Evolutionary conservation across 805 yeast species (phyloP), one percentile per base, ranked within the genome.

Genomic region (Schwanniomyces yamadae): DNA sequence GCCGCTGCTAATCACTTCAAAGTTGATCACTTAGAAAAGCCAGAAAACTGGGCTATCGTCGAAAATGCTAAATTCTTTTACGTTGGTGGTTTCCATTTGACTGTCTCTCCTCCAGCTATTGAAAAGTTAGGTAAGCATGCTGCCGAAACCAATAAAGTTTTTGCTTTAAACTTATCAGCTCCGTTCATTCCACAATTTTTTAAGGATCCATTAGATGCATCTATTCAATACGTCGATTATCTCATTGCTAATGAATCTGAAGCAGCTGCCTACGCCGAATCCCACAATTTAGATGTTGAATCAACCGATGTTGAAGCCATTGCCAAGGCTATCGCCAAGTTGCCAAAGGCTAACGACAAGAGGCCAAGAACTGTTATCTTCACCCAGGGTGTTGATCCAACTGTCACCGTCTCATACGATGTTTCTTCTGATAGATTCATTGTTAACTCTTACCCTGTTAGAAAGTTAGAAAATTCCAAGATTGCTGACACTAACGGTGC

Each of bases 21-120:
- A 57, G 82, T 91, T 34, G 78, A 78, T 40, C 98, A 93, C 66
- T 77, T 93, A 59, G 81, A 86, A 58, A 77, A 77, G 57, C 86
- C 95, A 47, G 95, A 84, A 66, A 87, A 90, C 76, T 90, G 97
- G 96, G 69, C 69, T 46, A 67, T 72, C 41, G 95, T 93, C 44
- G 89, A 87, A 66, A 72, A 69, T 33, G 98, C 91, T 42, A 73
- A 80, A 61, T 75, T 72, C 54, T 93, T 70, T 75, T 93, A 93
- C 77, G 84, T 93, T 58, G 99, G 98, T 55, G 99, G 99, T n/a
- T 93, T 82, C 87, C 99, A 93, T 67, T 77, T 93, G 69, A 93
- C 99, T 39, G 99, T 93, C 39, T 86, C 95, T 48, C 96, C 96
- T 48, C 95, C 83, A 41, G 97, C 99, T 39, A 93, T 93, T 56